These are phyloP conservation scores for Capillidium heterosporum DNA, from an alignment of 371 early-diverging fungal species.

Conservation along the genomic window DNA sequence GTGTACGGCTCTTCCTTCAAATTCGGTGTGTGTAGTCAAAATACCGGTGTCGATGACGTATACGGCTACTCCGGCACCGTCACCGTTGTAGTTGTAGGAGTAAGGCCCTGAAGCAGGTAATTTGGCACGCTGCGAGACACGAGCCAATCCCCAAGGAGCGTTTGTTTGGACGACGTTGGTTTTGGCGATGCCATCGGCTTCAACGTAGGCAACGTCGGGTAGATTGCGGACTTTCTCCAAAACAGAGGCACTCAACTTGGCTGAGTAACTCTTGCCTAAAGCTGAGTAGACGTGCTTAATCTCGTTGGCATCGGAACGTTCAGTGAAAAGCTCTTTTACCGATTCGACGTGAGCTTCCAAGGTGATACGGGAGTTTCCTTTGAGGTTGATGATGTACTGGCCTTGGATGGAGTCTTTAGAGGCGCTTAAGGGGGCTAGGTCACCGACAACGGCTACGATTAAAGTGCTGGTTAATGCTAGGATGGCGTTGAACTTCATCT, in stretches of 20 bases:
- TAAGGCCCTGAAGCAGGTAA: slow-evolving; percentile 21
- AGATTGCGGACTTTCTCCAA: background rate
- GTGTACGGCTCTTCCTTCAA: slow-evolving; percentile 37
- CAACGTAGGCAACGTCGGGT: background rate
- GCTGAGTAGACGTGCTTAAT: background rate
- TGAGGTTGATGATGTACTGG: background rate
- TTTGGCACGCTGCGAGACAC: background rate
- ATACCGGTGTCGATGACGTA: slow-evolving; percentile 64
- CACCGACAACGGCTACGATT: slow-evolving; percentile 3
- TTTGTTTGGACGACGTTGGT: background rate
- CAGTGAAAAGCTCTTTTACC: background rate
- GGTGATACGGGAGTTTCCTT: background rate
- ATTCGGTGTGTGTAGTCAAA: slow-evolving; percentile 42
- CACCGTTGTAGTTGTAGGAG: slow-evolving; percentile 14
- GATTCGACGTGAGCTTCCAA: background rate
- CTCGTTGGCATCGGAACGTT: background rate
- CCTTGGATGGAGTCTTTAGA: background rate
- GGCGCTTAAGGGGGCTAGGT: background rate
- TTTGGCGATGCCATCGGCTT: background rate
- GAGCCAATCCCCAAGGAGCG: slow-evolving; percentile 20
- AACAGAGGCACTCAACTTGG: background rate
- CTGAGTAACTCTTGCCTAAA: background rate
- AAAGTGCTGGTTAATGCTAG: background rate
- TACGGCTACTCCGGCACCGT: slow-evolving; percentile 25
- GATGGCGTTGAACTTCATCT: background rate